phyloP scores from a whole-genome alignment of 768 basidiomycete genomes.

The Mycena floridula region DNA sequence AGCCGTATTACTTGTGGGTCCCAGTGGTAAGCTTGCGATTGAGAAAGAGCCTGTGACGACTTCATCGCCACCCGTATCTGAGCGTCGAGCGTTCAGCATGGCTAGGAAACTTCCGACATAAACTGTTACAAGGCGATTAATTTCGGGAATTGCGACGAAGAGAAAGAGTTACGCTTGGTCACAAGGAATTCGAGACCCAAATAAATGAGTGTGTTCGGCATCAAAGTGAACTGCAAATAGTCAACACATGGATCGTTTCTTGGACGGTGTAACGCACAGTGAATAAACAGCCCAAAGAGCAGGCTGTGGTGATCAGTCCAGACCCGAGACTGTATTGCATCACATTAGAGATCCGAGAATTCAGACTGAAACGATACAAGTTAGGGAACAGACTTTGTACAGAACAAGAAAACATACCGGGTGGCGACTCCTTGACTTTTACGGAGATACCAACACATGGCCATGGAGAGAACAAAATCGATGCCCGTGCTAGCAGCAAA shows the following conservation, averaged over 20 bases:
- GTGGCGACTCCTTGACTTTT: slow-evolving; percentile 13
- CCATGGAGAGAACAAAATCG: slow-evolving; percentile 34
- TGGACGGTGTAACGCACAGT: slow-evolving; percentile 22
- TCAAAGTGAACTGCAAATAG: slow-evolving; percentile 33
- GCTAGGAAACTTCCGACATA: slow-evolving; percentile 39
- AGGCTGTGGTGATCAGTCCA: slow-evolving; percentile 38
- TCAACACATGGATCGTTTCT: too few species aligned
- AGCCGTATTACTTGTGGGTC: too few species aligned
- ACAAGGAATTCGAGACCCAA: slow-evolving; percentile 35
- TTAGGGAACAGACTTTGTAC: not conserved
- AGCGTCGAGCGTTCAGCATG: slow-evolving; percentile 38
- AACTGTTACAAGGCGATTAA: slow-evolving; percentile 26
- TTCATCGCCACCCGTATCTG: too few species aligned
- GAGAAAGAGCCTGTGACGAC: too few species aligned
- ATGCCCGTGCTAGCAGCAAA: slow-evolving; percentile 35
- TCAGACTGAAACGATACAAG: slow-evolving; percentile 16
- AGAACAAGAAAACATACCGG: slow-evolving; percentile 10
- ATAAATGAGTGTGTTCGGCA: slow-evolving; percentile 38
- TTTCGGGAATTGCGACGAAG: not conserved
- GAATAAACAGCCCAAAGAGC: slow-evolving; percentile 37
- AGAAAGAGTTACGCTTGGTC: slow-evolving; percentile 31
- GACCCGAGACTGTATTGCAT: slow-evolving; percentile 33
- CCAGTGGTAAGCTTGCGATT: too few species aligned
- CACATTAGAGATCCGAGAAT: slow-evolving; percentile 26
- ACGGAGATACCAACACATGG: slow-evolving; percentile 30